Evolutionary conservation across 306 rosid species (phyloP), one percentile per base, ranked within the genome.

Genomic region (Parietaria judaica): DNA sequence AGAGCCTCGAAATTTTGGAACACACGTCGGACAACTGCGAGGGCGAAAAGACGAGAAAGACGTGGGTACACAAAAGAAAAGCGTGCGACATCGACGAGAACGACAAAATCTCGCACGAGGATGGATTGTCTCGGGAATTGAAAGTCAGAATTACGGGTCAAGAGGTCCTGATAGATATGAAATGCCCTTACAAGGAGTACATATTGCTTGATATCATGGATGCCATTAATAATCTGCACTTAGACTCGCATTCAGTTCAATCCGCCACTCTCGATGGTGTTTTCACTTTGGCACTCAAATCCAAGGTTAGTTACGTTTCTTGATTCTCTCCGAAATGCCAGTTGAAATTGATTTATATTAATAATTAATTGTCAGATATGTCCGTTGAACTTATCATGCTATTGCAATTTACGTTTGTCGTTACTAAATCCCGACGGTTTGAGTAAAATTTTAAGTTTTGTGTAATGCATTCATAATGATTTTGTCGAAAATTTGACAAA

Each of bases 121-220:
- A 78, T 16, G 76, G 70, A 50, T 49, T 36, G 61, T 70, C 77
- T 36, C 60, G 76, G 62, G 77, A 78, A 67, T 79, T 84, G 69
- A 84, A 81, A 66, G 89, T 89, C 11, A 67, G 78, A 53, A 69
- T 76, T 71, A 78, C 76, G 59, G 84, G 80, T 52, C 77, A 76
- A 17, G 95, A 84, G 72, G 89, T 82, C 76, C 36, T 80, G 65
- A 68, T 89, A 52, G 86, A 78, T 77, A 86, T 89, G 81, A 79
- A 73, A 77, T 89, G 97, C 64, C 86, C 84, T 65, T 86, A 89
- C 53, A 77, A 90, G 69, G 89, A 86, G 71, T 78, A 76, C 65
- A 74, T 89, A 66, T 75, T 86, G 79, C 74, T 80, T 43, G 92
- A 89, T 60, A 66, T 89, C 76, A 76, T 89, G 82, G 92, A 84